phyloP scores from a whole-genome alignment of 306 rosid species.

The Cyamopsis tetragonoloba region DNA sequence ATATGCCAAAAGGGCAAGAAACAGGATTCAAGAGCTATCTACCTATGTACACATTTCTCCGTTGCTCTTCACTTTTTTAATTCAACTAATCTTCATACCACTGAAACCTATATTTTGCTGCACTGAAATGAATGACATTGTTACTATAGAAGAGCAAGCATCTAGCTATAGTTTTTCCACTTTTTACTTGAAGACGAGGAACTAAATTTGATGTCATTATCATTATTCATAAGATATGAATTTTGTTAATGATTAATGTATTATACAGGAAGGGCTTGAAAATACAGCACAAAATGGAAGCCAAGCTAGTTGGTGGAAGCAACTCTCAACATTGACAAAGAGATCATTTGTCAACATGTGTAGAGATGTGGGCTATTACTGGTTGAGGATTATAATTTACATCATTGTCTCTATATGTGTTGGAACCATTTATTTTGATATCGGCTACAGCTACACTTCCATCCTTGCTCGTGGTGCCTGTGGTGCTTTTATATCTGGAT shows the following conservation, averaged over 20 bases:
- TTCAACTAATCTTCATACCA: neutral
- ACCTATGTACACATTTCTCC: constrained; percentile 45
- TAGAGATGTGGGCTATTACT: constrained; percentile 96
- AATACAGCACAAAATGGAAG: constrained; percentile 44
- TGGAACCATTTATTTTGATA: constrained; percentile 80
- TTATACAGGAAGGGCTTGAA: constrained; percentile 59
- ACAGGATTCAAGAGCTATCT: constrained; percentile 64
- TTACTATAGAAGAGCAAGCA: neutral
- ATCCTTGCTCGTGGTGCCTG: constrained; percentile 96
- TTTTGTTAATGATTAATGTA: neutral
- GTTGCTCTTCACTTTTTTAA: neutral
- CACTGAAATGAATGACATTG: neutral
- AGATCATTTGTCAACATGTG: constrained; percentile 89
- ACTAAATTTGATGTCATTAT: neutral
- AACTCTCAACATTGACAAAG: constrained; percentile 64
- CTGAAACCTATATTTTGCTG: neutral
- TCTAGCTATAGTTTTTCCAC: no score
- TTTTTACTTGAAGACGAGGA: no score
- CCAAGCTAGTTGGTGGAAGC: constrained; percentile 87
- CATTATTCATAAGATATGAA: neutral
- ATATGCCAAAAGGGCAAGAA: constrained; percentile 52
- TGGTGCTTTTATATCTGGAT: constrained; percentile 90
- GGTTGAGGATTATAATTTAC: constrained; percentile 89
- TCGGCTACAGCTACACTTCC: constrained; percentile 80
- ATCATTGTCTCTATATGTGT: constrained; percentile 80